Evolutionary conservation across 371 early-diverging fungal genomes (phyloP), one percentile per base, ranked within the genome.

Genomic region (Dinochytrium kinnereticum): DNA sequence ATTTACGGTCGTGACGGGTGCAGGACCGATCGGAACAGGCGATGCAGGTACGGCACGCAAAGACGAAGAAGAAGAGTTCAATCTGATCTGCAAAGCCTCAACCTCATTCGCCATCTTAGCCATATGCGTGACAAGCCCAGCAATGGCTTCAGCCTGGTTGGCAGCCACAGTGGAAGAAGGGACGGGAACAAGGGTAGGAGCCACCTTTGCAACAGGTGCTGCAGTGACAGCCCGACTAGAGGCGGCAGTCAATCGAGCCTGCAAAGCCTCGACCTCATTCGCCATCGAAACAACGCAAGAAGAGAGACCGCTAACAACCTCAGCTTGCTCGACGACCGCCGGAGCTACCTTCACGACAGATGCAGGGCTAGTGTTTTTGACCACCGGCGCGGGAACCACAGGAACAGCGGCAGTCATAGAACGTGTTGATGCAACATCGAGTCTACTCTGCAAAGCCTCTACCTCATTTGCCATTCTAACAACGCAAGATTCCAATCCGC

Each of bases 131-230:
- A 44, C 44, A 44, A 44, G 13, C 44, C 44, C 44, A 44, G 44
- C 44, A 7, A 44, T 44, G 19, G 44, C 44, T n/a, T n/a, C n/a
- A n/a, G n/a, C n/a, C n/a, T n/a, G n/a, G n/a, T n/a, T n/a, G n/a
- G n/a, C n/a, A n/a, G n/a, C n/a, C n/a, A n/a, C n/a, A n/a, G n/a
- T n/a, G n/a, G n/a, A n/a, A n/a, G n/a, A n/a, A n/a, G n/a, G n/a
- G n/a, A n/a, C n/a, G n/a, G n/a, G n/a, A n/a, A n/a, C n/a, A n/a
- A n/a, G n/a, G 19, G 44, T 19, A 44, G 44, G 44, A 44, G 57
- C 57, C 57, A 26, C 57, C 57, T 19, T 30, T 7, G 57, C 57
- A 55, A 49, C 57, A 55, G 57, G 57, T 7, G 57, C 57, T 7
- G 24, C 57, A 19, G 57, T 10, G 30, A 10, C 21, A 7, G 5